Percentiles rank a stretch among this genome's conserved stretches.
phyloP scores from a whole-genome alignment of 139 green algal species.

The Dunaliella sp. region DNA sequence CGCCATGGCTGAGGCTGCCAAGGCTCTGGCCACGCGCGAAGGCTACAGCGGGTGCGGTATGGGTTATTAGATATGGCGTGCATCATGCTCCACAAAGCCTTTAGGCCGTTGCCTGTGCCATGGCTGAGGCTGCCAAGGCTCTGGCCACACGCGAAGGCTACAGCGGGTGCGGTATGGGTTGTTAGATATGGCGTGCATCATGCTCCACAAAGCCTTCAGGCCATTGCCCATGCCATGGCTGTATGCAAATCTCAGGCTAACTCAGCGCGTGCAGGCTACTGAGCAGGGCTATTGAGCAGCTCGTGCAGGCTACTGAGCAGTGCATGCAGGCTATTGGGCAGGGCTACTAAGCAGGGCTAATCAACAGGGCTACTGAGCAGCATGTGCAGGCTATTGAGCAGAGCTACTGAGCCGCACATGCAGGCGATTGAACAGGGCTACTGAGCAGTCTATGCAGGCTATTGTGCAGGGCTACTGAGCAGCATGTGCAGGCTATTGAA shows the following conservation, averaged over 20 bases:
- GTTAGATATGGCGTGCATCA: neutral
- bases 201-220: neutral
- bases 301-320: neutral
- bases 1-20: constrained; percentile 78
- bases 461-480: too few relatives aligned
- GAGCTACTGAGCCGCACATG: too few relatives aligned
- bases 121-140: constrained; percentile 55
- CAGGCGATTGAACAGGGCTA: neutral
- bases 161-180: constrained; percentile 1
- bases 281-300: neutral
- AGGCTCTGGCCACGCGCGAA: constrained; percentile 83
- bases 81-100: neutral
- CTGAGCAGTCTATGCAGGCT: too few relatives aligned
- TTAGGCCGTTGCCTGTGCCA: constrained; percentile 74
- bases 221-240: constrained; percentile 85
- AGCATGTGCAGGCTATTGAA: too few relatives aligned
- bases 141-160: neutral
- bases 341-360: too few relatives aligned
- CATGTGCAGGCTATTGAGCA: too few relatives aligned
- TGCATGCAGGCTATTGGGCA: constrained; percentile 58
- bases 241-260: constrained; percentile 11
- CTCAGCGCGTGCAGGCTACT: neutral
- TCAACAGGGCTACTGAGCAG: too few relatives aligned
- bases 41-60: constrained; percentile 89
- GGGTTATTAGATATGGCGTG: neutral